Evolutionary conservation across 2,329 filamentous ascomycete species (phyloP).

Genomic region (Tolypocladium guangdongense): DNA sequence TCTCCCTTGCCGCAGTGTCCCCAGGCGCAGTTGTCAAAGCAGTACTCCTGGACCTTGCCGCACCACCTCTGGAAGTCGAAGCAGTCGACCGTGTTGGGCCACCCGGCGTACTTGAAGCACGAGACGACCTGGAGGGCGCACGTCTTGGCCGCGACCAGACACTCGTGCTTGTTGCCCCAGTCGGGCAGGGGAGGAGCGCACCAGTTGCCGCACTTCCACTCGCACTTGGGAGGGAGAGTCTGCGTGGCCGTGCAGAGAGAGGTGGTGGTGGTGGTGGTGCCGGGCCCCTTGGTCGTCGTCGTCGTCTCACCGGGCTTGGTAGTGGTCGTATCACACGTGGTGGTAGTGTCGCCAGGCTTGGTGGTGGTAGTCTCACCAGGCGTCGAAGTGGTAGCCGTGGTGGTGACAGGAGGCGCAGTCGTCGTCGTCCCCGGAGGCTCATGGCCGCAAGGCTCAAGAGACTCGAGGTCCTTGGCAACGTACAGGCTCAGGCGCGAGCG

Average conservation of each 20-base stretch:
- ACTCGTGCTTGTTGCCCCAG: slow-evolving; percentile 31
- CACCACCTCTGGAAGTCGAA: slow-evolving; percentile 42
- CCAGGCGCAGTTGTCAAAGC: slow-evolving; percentile 22
- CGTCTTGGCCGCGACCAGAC: slow-evolving; percentile 29
- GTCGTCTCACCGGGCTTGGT: neutral
- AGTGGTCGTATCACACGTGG: slow-evolving; percentile 1
- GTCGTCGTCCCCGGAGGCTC: slow-evolving; percentile 16
- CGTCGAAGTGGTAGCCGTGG: slow-evolving; percentile 8
- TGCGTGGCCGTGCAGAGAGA: slow-evolving; percentile 37
- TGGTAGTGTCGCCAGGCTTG: neutral
- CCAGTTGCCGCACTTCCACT: slow-evolving; percentile 45
- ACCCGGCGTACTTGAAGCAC: slow-evolving; percentile 41
- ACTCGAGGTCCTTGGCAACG: slow-evolving; percentile 36
- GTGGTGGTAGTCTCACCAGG: slow-evolving; percentile 1
- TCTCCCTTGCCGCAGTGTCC: slow-evolving; percentile 27
- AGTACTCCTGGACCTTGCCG: slow-evolving; percentile 32
- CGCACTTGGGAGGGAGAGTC: slow-evolving; percentile 34
- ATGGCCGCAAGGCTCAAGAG: slow-evolving; percentile 36
- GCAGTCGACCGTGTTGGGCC: slow-evolving; percentile 37
- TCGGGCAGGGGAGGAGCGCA: slow-evolving; percentile 38
- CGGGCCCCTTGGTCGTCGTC: slow-evolving; percentile 8
- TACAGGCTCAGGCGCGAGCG: slow-evolving; percentile 30
- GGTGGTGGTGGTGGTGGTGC: slow-evolving; percentile 14
- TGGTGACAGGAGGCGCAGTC: slow-evolving; percentile 7
- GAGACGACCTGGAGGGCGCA: slow-evolving; percentile 36